These are phyloP conservation scores for Alternaria arborescens DNA, from an alignment of 2,329 filamentous ascomycete genomes.

Conservation along the genomic window DNA sequence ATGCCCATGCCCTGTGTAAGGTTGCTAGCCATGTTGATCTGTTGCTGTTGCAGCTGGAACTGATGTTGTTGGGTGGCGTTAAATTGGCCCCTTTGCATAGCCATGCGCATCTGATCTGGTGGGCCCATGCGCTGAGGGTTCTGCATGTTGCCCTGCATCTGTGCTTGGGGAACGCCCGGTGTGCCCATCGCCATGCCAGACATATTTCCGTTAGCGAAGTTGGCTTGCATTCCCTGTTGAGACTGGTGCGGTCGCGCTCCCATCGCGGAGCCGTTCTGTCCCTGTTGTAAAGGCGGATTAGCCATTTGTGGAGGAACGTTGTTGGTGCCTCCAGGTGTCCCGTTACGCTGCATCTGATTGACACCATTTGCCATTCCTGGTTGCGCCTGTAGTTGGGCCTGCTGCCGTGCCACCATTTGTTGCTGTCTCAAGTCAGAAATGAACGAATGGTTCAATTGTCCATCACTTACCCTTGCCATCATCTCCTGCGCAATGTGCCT, in stretches of 20 bases:
- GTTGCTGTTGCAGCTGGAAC: slow-evolving; percentile 50
- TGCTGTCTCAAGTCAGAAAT: slow-evolving; percentile 38
- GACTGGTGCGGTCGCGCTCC: slow-evolving; percentile 44
- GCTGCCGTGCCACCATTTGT: slow-evolving; percentile 49
- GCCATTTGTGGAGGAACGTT: slow-evolving; percentile 43
- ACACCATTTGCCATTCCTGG: slow-evolving; percentile 48
- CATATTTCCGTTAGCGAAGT: slow-evolving; percentile 59
- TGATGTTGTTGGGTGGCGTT: slow-evolving; percentile 47
- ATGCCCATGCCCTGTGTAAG: slow-evolving; percentile 43
- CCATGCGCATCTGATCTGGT: slow-evolving; percentile 51
- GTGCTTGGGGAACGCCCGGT: slow-evolving; percentile 72
- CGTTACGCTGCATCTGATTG: slow-evolving; percentile 54
- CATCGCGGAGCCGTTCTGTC: slow-evolving; percentile 44
- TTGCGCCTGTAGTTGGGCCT: slow-evolving; percentile 51
- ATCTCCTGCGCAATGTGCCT: slow-evolving; percentile 67
- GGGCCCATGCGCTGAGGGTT: slow-evolving; percentile 66
- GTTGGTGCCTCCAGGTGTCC: slow-evolving; percentile 48
- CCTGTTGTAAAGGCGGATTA: slow-evolving; percentile 39
- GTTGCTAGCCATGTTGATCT: slow-evolving; percentile 49
- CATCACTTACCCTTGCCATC: slow-evolving; percentile 55
- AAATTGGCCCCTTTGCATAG: slow-evolving; percentile 50
- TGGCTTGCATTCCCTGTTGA: slow-evolving; percentile 58
- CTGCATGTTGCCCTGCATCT: slow-evolving; percentile 68
- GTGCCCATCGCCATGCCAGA: slow-evolving; percentile 62
- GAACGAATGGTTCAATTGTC: background rate